phyloP scores from a whole-genome alignment of 2,329 filamentous ascomycete genomes.

The Arthrobotrys megalospora region DNA sequence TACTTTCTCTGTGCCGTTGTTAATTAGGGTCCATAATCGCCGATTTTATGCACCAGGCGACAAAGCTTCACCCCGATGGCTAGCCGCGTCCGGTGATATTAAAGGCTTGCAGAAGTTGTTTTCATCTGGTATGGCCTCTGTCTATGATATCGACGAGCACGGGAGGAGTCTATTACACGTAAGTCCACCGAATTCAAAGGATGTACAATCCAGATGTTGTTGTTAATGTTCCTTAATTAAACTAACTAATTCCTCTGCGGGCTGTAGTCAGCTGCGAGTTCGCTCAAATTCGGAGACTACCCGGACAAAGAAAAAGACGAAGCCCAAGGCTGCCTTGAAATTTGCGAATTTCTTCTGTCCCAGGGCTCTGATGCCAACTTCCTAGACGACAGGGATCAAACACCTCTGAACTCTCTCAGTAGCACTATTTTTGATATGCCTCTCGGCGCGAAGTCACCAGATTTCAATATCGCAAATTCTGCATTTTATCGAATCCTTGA shows the following conservation, averaged over 20 bases:
- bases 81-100: conserved; percentile 25
- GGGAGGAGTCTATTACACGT: conserved; percentile 49
- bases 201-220: too few species aligned
- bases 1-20: conserved; percentile 26
- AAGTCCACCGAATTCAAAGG: too few species aligned
- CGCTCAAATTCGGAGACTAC: not conserved
- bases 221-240: too few species aligned
- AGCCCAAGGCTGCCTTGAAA: conserved; percentile 1
- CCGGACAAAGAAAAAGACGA: not conserved
- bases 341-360: conserved; percentile 39
- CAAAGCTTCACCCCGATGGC: not conserved
- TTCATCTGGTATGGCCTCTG: conserved; percentile 2
- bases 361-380: conserved; percentile 45
- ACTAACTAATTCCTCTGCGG: too few species aligned
- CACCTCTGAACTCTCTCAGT: conserved; percentile 16
- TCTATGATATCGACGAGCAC: conserved; percentile 39
- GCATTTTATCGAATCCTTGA: conserved; percentile 33
- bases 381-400: conserved; percentile 18
- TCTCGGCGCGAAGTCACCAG: not conserved
- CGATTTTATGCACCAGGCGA: conserved; percentile 10
- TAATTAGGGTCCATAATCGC: conserved; percentile 38
- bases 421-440: conserved; percentile 1
- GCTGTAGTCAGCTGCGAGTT: conserved; percentile 1
- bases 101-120: conserved; percentile 23
- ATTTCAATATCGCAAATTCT: conserved; percentile 8